Evolutionary conservation across 345 rosid genomes (phyloP), one percentile per base, ranked within the genome.

Genomic region (Mangifera indica): DNA sequence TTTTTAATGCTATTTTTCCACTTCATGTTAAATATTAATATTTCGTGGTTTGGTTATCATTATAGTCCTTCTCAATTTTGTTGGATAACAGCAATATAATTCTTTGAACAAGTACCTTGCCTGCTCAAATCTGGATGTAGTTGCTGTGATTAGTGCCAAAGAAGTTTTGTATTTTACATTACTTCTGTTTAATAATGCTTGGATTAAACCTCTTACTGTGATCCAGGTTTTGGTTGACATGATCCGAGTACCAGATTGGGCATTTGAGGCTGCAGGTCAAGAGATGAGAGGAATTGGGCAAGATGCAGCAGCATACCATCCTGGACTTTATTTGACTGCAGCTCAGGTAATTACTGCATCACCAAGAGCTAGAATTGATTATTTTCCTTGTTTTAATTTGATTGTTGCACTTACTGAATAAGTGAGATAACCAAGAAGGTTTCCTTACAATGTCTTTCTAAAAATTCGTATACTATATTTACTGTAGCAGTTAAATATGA

Each of bases 251-350:
- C 98, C 99, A 53, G 97, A 88, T 74, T 96, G 99, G 99, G 96
- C 99, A 78, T 91, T 93, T 83, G 98, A 96, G 85, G 99, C 99
- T 57, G 96, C 99, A 7, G 97, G 98, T 77, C 99, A 93, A 86
- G 99, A 96, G 84, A 85, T 91, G 98, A 91, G 98, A 85, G 88
- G 83, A 78, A 88, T 93, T 87, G 91, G 93, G 56, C 95, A 88
- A 83, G 98, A 96, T 81, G 82, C 94, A 75, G 84, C 96, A 46
- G 77, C 96, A 24, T 96, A 93, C 78, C 99, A 92, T 76, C 99
- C 99, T 70, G 98, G 99, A 69, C 93, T 91, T 71, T 96, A 88
- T 79, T 79, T 96, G 87, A 89, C 96, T 76, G 81, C 92, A 57
- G 89, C 99, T 67, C 99, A 95, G 94, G 99, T 87, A 78, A 68